phyloP scores from a whole-genome alignment of 2,329 filamentous ascomycete genomes.

The Boeremia exigua region DNA sequence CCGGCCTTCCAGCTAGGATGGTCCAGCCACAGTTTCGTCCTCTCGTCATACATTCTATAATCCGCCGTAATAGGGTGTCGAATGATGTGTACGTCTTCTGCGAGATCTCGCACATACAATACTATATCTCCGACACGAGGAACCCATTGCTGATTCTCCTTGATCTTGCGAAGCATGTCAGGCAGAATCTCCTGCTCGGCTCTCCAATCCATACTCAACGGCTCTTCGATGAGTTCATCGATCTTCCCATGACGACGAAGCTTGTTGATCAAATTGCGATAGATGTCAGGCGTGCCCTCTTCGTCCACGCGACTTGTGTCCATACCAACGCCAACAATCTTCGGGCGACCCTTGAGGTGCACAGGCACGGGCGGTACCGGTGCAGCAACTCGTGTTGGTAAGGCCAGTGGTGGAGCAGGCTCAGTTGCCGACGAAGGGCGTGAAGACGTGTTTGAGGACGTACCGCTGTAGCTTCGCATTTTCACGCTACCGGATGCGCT shows the following conservation, averaged over 20 bases:
- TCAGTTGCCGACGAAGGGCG: neutral
- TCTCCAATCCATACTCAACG: conserved; percentile 63
- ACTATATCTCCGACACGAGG: conserved; percentile 65
- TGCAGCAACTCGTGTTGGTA: neutral
- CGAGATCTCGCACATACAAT: conserved; percentile 54
- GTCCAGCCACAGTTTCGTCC: conserved; percentile 39
- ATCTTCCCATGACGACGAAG: conserved; percentile 51
- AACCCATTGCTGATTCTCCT: conserved; percentile 56
- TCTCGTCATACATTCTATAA: conserved; percentile 33
- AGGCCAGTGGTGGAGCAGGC: no score
- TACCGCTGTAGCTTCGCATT: conserved; percentile 7
- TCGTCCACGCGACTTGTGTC: conserved; percentile 50
- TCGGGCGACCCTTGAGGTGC: conserved; percentile 27
- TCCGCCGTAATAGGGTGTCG: conserved; percentile 33
- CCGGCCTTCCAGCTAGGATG: conserved; percentile 63
- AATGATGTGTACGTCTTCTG: conserved; percentile 33
- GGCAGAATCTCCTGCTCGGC: conserved; percentile 55
- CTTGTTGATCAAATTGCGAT: conserved; percentile 57
- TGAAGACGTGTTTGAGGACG: conserved; percentile 10
- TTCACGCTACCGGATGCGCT: conserved; percentile 13
- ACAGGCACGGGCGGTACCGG: neutral
- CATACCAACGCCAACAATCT: conserved; percentile 24
- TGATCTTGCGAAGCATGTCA: conserved; percentile 51
- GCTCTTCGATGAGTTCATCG: conserved; percentile 57
- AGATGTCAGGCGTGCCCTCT: conserved; percentile 62